Conservation (phyloP, 352 stramenopile species). For the Phytophthora macrochlamydospora region DNA sequence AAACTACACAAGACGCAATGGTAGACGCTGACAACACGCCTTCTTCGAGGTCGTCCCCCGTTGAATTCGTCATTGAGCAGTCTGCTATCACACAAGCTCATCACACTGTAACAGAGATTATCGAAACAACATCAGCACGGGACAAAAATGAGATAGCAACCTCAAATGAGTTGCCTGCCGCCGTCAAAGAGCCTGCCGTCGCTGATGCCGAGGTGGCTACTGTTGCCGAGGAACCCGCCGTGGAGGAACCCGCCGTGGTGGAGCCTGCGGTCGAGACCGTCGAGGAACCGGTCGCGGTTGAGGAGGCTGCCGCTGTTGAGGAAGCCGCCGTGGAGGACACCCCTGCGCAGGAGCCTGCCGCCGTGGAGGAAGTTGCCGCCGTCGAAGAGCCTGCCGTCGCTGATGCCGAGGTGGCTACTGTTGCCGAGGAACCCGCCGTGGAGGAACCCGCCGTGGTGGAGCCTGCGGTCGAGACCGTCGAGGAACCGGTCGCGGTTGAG, state of each 20-base stretch:
- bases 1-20: not conserved
- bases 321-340: not conserved
- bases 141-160: no score
- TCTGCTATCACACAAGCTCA: not conserved
- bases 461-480: not conserved
- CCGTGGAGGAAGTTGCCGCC: not conserved
- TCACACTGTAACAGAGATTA: not conserved
- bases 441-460: not conserved
- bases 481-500: not conserved
- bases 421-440: not conserved
- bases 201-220: not conserved
- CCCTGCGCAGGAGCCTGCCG: not conserved
- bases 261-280: not conserved
- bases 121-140: not conserved
- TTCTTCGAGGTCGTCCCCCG: not conserved
- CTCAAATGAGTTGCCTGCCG: not conserved
- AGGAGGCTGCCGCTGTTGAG: not conserved
- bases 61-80: not conserved
- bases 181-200: not conserved
- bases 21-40: not conserved
- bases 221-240: not conserved
- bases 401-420: not conserved
- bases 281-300: not conserved
- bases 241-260: not conserved
- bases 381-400: not conserved